Evolutionary conservation across 352 stramenopile species (phyloP), one percentile per base, ranked within the genome.

Genomic region (Thraustotheca clavata): DNA sequence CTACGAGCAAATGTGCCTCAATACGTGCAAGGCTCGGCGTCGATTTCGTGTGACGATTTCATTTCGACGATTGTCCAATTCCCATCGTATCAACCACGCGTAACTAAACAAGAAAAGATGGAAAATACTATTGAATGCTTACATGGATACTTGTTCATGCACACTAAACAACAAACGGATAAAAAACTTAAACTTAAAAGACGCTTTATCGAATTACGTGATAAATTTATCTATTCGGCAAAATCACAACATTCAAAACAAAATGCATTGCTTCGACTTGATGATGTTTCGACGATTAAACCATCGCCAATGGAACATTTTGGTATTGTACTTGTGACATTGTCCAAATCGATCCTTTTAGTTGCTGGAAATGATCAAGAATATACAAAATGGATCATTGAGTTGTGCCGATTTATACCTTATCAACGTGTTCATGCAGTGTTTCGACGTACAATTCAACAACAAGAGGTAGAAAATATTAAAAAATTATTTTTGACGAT

Each of bases 341-440:
- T 83, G 0, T 68, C 76, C 4, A 79, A 81, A 12, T 92, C 85
- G 36, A 91, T 83, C 83, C 79, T 80, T 0, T 86, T 94, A 49
- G 75, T 75, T 20, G 80, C 80, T 0, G 81, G 89, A 35, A 86
- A 75, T 20, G 81, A 92, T 27, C 68, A 73, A 4, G 85, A 94
- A 33, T 94, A 90, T 66, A 66, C 83, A 49, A 79, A 79, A 11
- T 94, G 85, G 85, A 67, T 91, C 35, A 91, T 88, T 71, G 83
- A 73, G 34, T 69, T 94, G 9, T 92, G 83, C 69, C 72, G 72
- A 29, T 79, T 87, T 32, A 80, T 94, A 33, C 88, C 90, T 67
- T 94, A 89, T 59, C 83, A 69, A 39, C 35, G 46, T 1, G 47
- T 65, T 33, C 38, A 65, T 35, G 83, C 83, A 0, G 77, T 92